Percentiles rank a stretch among this genome's conserved stretches.
Conservation (phyloP, 129 eudicot species). For the Centaurea solstitialis region DNA sequence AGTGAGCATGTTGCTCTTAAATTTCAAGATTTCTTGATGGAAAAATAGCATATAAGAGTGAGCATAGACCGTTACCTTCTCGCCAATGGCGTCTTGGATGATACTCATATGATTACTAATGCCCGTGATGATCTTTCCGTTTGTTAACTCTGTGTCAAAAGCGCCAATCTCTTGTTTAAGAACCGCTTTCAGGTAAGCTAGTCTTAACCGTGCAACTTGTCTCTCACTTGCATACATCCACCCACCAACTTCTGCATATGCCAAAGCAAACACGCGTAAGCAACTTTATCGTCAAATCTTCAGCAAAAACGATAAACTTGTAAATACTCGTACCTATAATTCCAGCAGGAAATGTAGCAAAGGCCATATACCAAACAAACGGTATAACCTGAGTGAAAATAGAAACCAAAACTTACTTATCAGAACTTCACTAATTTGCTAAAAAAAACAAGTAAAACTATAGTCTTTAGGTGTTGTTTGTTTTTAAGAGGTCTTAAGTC, state of each 20-base stretch:
- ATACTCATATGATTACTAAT: conserved; percentile 76
- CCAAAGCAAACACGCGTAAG: conserved; percentile 3
- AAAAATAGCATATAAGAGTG: conserved; percentile 7
- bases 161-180: conserved; percentile 81
- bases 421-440: neutral
- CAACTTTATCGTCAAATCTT: neutral
- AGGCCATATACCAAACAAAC: conserved; percentile 85
- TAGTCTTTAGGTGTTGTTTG: too few species aligned
- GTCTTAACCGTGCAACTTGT: conserved; percentile 62
- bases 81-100: conserved; percentile 89
- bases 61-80: conserved; percentile 53
- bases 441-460: neutral
- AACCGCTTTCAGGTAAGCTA: conserved; percentile 61
- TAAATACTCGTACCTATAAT: conserved; percentile 47
- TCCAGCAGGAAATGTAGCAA: conserved; percentile 92
- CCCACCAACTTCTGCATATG: conserved; percentile 78
- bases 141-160: conserved; percentile 73
- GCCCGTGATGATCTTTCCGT: conserved; percentile 66
- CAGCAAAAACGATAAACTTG: neutral
- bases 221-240: conserved; percentile 92
- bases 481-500: too few species aligned
- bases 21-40: neutral
- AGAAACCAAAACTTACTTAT: neutral
- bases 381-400: conserved; percentile 66
- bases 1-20: neutral